Percentiles rank a stretch among this genome's conserved stretches.
Evolutionary conservation across 169 alveolate genomes (phyloP).

Genomic region (Cardiosporidium cionae): DNA sequence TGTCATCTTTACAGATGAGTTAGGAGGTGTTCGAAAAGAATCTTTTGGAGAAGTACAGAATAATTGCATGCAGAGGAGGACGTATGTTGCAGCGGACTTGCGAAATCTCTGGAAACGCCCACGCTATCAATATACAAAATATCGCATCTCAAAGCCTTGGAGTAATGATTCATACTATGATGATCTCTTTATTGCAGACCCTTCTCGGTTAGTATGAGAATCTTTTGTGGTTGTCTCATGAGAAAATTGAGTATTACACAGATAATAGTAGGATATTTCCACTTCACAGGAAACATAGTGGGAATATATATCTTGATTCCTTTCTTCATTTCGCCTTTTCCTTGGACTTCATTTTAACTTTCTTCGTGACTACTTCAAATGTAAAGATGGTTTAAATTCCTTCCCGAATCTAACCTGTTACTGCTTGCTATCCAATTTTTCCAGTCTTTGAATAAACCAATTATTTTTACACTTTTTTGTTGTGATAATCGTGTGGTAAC

Average conservation of each 20-base stretch:
- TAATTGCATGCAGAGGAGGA: too few relatives aligned
- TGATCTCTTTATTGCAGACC: conserved; percentile 64
- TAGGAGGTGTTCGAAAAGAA: too few relatives aligned
- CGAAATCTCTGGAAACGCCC: conserved; percentile 23
- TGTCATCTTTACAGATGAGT: too few relatives aligned
- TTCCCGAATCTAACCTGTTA: too few relatives aligned
- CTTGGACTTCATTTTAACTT: too few relatives aligned
- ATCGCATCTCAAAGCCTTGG: conserved; percentile 71
- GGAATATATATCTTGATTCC: too few relatives aligned
- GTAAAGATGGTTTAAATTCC: too few relatives aligned
- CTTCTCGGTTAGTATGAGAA: conserved; percentile 26
- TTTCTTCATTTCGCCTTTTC: too few relatives aligned
- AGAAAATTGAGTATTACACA: neutral
- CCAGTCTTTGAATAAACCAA: neutral
- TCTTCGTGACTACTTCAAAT: too few relatives aligned
- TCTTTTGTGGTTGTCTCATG: neutral
- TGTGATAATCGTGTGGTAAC: neutral
- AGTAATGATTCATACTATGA: conserved; percentile 64
- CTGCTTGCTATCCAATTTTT: too few relatives aligned
- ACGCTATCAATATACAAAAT: conserved; percentile 60
- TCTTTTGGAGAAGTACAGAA: too few relatives aligned
- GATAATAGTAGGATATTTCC: neutral
- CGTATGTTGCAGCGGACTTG: too few relatives aligned
- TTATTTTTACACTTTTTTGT: neutral
- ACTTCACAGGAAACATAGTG: neutral